These are phyloP conservation scores for Apiospora rasikravindrae DNA, from an alignment of 2,329 filamentous ascomycete species.

Conservation along the genomic window DNA sequence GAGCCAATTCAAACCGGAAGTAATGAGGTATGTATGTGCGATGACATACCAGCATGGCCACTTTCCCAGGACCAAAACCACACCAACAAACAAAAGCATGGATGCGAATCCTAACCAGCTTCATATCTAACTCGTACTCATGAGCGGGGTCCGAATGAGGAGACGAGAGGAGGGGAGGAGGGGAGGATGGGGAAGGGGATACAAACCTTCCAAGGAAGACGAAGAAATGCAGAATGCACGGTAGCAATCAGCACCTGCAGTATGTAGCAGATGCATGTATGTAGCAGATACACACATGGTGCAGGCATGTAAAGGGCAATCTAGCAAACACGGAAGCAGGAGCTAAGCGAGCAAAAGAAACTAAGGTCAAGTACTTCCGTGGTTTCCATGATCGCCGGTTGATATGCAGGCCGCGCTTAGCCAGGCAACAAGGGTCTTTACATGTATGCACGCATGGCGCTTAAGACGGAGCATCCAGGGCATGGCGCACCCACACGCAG, in stretches of 20 bases:
- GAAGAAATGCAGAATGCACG: slow-evolving; percentile 7
- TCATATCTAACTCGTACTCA: background rate
- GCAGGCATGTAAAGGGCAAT: background rate
- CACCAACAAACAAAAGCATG: background rate
- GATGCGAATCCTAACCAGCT: background rate
- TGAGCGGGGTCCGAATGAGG: background rate
- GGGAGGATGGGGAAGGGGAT: background rate
- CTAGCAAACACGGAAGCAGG: background rate
- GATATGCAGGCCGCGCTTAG: slow-evolving; percentile 11
- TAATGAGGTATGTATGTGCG: background rate
- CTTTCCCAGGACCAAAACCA: background rate
- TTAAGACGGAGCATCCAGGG: background rate
- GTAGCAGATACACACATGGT: background rate
- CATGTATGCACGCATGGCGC: background rate
- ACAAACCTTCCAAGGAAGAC: background rate
- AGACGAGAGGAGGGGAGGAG: background rate
- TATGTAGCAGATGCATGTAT: background rate
- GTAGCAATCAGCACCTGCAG: background rate
- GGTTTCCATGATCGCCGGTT: background rate
- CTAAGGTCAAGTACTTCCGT: background rate
- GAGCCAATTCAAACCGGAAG: background rate
- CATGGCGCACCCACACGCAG: background rate
- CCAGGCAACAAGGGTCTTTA: background rate
- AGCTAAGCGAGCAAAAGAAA: background rate
- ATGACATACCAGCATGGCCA: background rate